These are phyloP conservation scores for Prunus kanzakura DNA, from an alignment of 306 rosid species.

Conservation along the genomic window DNA sequence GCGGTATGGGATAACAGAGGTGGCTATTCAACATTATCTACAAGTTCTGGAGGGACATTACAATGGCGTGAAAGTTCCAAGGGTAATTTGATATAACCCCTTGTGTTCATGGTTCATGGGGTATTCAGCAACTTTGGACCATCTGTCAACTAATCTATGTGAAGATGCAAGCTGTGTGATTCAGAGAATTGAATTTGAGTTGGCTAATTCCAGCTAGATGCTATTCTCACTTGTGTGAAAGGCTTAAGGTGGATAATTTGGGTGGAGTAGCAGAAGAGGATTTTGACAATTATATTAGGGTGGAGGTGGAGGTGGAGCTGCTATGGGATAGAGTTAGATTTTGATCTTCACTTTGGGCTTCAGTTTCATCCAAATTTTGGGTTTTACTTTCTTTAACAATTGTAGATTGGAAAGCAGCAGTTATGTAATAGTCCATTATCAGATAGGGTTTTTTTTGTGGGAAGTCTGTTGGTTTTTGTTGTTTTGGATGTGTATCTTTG, in stretches of 20 bases:
- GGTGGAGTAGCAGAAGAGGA: not conserved
- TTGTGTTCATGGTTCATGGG: not conserved
- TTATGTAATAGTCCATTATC: not conserved
- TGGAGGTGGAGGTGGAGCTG: not conserved
- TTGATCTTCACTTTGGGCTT: conserved; percentile 1
- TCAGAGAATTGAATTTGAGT: not conserved
- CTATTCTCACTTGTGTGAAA: not conserved
- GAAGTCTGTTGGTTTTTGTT: not conserved
- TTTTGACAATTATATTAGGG: not conserved
- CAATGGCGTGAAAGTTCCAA: not conserved
- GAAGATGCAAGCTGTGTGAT: not conserved
- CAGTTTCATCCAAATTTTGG: not conserved
- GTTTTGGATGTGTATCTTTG: not conserved
- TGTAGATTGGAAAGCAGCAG: not conserved
- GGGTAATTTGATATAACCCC: not conserved
- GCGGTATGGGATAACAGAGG: not conserved
- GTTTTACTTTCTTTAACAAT: not conserved
- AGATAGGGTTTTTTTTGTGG: not conserved
- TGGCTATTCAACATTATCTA: not conserved
- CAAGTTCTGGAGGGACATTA: not conserved
- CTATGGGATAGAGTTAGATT: not conserved
- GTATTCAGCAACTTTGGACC: not conserved
- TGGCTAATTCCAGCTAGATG: not conserved
- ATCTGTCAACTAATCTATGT: not conserved
- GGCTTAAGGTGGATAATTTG: not conserved